A percentile compares a stretch with the other conserved stretches of the same genome.
Evolutionary conservation across 2,329 filamentous ascomycete species (phyloP).

Genomic region (Hymenoscyphus albidus): DNA sequence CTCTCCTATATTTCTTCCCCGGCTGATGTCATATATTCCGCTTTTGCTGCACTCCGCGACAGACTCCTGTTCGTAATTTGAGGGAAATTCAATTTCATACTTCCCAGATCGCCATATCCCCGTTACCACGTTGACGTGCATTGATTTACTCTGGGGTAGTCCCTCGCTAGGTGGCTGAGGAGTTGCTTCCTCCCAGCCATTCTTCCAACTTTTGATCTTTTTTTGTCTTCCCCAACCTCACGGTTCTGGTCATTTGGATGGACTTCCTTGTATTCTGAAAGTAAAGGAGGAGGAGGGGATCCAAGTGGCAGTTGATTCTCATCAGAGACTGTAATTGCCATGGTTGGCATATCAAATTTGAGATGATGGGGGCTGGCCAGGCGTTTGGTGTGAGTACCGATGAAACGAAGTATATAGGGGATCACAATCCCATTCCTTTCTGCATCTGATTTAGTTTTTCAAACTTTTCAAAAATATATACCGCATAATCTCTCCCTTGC

Average conservation of each 20-base stretch:
- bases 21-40: neutral
- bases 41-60: neutral
- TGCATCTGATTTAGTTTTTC: constrained; percentile 6
- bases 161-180: constrained; percentile 9
- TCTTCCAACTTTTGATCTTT: constrained; percentile 7
- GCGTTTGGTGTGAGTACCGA: constrained; percentile 6
- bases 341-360: constrained; percentile 13
- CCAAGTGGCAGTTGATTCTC: constrained; percentile 19
- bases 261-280: constrained; percentile 11
- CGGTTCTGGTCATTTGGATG: constrained; percentile 10
- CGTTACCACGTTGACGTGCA: constrained; percentile 19
- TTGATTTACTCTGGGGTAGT: constrained; percentile 23
- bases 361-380: constrained; percentile 19
- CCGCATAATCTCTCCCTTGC: neutral
- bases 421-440: constrained; percentile 12
- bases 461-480: neutral
- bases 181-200: constrained; percentile 15
- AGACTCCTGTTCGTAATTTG: neutral
- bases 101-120: neutral
- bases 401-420: constrained; percentile 21
- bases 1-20: neutral
- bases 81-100: neutral
- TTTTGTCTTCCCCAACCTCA: neutral
- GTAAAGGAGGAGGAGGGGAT: constrained; percentile 15
- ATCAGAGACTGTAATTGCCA: constrained; percentile 10